These are phyloP conservation scores for Myrica gale DNA, from an alignment of 306 rosid species.

Conservation along the genomic window DNA sequence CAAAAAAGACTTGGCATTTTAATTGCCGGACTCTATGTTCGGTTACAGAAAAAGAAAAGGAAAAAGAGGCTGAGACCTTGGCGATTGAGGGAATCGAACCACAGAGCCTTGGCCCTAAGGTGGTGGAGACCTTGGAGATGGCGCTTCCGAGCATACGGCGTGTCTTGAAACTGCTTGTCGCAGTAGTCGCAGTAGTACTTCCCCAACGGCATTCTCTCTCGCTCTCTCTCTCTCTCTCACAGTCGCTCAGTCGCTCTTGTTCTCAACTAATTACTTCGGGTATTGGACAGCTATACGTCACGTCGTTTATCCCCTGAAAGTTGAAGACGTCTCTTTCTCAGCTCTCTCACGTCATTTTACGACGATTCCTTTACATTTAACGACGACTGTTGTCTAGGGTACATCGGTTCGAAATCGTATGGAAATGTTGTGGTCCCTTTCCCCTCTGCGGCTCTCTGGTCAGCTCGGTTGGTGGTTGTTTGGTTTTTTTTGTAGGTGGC, in stretches of 20 bases:
- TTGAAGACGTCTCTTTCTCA: neutral
- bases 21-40: neutral
- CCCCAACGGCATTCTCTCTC: slow-evolving; percentile 41
- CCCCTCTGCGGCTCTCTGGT: too few species aligned
- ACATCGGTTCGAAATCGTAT: neutral
- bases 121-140: slow-evolving; percentile 68
- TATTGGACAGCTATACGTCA: neutral
- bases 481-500: too few species aligned
- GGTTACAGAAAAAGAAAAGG: neutral
- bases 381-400: neutral
- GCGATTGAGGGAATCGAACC: slow-evolving; percentile 75
- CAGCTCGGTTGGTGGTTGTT: too few species aligned
- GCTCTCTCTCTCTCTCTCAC: slow-evolving; percentile 1
- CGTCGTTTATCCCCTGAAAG: neutral
- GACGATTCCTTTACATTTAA: neutral
- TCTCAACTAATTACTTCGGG: neutral
- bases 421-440: too few species aligned
- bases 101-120: slow-evolving; percentile 69
- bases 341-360: neutral
- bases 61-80: slow-evolving; percentile 29
- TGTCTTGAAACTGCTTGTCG: slow-evolving; percentile 75
- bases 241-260: neutral
- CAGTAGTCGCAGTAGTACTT: slow-evolving; percentile 84
- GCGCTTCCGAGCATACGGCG: slow-evolving; percentile 63
- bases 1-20: neutral